Evolutionary conservation across 331 rosid species (phyloP), one percentile per base, ranked within the genome.

Genomic region (Quercus tomentella): DNA sequence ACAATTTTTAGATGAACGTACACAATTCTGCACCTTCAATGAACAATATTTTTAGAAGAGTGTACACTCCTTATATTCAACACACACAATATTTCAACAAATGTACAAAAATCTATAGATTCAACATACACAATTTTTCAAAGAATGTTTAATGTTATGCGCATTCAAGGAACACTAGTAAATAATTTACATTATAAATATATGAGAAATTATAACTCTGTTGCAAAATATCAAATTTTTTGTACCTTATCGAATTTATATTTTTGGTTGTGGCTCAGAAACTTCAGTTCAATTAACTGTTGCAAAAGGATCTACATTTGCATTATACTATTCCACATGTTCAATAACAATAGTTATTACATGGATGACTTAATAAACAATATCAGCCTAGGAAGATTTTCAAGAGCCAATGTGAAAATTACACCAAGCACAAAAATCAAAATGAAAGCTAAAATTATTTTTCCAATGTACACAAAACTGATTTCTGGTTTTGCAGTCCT

Each of bases 401-500:
- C 97, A 18, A 93, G 94, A 82, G 88, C 84, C 80, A 88, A 62
- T 4, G 98, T 88, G 70, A 91, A 83, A 56, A 88, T 70, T 62
- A 92, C 91, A 67, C 89, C 93, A 6, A 93, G 88, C 6, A 88
- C 83, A 81, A 93, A 93, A 31, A 89, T 80, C 70, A 91, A 74
- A 80, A 82, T 35, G 74, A 87, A 88, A 80, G 93, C 98, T 25
- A 84, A 17, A 23, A 87, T 4, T 75, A 88, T 87, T 82, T 89
- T 93, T 73, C 86, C 89, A 25, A 91, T 67, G 81, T 89, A 91
- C 22, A 67, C 1, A 57, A 52, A 58, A 79, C 83, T 72, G 80
- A 89, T 73, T 41, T 8, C 45, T 71, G 86, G 92, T 23, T 81
- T 81, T 35, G 84, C 75, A 41, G 33, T 79, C 60, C 43, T 75